These are phyloP conservation scores for Neocatenulostroma microsporum DNA, from an alignment of 2,329 filamentous ascomycete species.

Conservation along the genomic window DNA sequence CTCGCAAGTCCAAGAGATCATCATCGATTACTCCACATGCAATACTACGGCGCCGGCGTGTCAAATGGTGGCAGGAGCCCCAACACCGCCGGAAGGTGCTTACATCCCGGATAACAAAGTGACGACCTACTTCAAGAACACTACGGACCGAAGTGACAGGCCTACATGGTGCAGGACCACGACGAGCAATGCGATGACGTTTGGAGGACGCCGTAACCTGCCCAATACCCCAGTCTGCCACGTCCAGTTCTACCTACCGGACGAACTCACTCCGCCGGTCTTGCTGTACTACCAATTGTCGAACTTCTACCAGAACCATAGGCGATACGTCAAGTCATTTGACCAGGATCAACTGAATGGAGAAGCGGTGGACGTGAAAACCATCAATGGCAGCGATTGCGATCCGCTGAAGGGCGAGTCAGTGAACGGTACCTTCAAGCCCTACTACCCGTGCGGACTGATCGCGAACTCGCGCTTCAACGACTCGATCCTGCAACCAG, in stretches of 20 bases:
- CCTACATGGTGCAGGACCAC: constrained; percentile 59
- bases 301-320: constrained; percentile 98
- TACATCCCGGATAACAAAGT: constrained; percentile 53
- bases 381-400: constrained; percentile 64
- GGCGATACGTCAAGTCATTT: constrained; percentile 87
- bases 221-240: constrained; percentile 53
- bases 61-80: constrained; percentile 12
- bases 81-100: constrained; percentile 26
- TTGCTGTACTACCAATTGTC: constrained; percentile 92
- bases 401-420: constrained; percentile 52
- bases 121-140: constrained; percentile 61
- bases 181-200: constrained; percentile 21
- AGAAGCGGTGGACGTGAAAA: constrained; percentile 49
- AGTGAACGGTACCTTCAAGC: constrained; percentile 43
- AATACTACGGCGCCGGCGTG: constrained; percentile 44
- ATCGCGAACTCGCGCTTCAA: constrained; percentile 98
- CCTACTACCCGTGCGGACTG: constrained; percentile 89
- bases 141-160: constrained; percentile 18
- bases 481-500: constrained; percentile 68
- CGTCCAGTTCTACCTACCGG: constrained; percentile 70
- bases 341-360: constrained; percentile 77
- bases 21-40: constrained; percentile 85
- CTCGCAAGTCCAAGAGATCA: constrained; percentile 76
- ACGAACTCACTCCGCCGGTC: constrained; percentile 71
- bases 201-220: constrained; percentile 15